Percentiles rank a stretch among this genome's conserved stretches.
phyloP scores from a whole-genome alignment of 1,284 basidiomycete genomes.

The Anthracocystis walkeri region DNA sequence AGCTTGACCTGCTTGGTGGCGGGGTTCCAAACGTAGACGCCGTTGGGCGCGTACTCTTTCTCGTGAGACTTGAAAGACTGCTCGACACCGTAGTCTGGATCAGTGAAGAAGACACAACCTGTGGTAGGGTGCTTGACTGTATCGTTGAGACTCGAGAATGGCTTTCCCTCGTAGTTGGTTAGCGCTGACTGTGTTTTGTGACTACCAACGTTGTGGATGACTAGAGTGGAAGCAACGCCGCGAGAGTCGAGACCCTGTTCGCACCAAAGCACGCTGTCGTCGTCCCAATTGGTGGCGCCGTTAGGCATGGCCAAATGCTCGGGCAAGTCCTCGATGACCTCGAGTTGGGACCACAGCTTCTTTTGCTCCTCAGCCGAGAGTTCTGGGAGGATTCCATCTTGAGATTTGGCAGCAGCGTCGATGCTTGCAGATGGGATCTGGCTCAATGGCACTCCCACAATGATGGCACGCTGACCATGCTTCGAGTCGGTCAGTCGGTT shows the following conservation, averaged over 20 bases:
- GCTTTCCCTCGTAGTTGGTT: constrained; percentile 26
- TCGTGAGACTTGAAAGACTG: constrained; percentile 43
- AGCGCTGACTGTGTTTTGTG: constrained; percentile 17
- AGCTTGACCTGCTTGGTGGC: constrained; percentile 32
- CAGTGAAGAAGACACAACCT: constrained; percentile 52
- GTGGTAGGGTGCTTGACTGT: constrained; percentile 44
- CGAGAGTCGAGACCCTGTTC: constrained; percentile 43
- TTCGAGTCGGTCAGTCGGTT: constrained; percentile 31
- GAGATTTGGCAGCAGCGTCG: not conserved
- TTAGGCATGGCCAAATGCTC: constrained; percentile 41
- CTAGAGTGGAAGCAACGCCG: constrained; percentile 30
- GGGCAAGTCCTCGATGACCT: constrained; percentile 25
- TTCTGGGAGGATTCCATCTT: constrained; percentile 16
- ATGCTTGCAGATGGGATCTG: constrained; percentile 16
- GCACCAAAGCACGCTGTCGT: constrained; percentile 49
- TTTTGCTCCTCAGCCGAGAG: constrained; percentile 25
- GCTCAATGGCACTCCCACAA: constrained; percentile 30
- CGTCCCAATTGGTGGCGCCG: constrained; percentile 45
- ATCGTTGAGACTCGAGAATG: constrained; percentile 57
- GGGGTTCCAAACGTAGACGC: constrained; percentile 47
- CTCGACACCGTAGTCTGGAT: constrained; percentile 57
- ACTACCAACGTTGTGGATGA: constrained; percentile 28
- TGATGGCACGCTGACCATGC: constrained; percentile 26
- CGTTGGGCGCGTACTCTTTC: constrained; percentile 49
- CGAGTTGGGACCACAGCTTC: constrained; percentile 27